Percentiles rank a stretch among this genome's conserved stretches.
Conservation (phyloP, 2,329 filamentous ascomycete species). For the Beauveria scarabaeidicola region DNA sequence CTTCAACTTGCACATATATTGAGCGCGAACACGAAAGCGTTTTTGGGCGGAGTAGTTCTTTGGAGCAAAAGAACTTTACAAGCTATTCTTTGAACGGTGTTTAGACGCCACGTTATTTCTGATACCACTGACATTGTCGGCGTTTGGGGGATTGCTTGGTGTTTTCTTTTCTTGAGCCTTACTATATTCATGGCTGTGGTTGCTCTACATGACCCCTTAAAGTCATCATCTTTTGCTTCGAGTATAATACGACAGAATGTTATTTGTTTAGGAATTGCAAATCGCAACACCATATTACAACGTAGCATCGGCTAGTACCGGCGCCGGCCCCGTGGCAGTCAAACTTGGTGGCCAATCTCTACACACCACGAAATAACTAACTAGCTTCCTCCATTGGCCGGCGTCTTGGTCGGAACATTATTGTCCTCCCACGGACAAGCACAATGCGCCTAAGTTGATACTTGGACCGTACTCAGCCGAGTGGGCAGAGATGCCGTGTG, state of each 20-base stretch:
- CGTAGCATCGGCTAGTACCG: no score
- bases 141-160: neutral
- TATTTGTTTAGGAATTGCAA: neutral
- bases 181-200: neutral
- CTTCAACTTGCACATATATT: neutral
- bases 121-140: slow-evolving; percentile 9
- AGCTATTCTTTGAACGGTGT: neutral
- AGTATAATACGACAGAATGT: neutral
- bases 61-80: neutral
- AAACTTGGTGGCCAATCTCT: no score
- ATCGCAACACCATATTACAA: no score
- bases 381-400: no score
- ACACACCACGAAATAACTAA: no score
- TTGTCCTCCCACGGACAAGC: no score
- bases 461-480: no score
- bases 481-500: no score
- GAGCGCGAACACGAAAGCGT: neutral
- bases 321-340: no score
- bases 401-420: no score
- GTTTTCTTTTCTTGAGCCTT: neutral
- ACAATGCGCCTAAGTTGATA: no score
- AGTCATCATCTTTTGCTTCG: neutral
- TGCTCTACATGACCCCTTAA: neutral
- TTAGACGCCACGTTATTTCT: neutral
- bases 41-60: neutral